phyloP scores from a whole-genome alignment of 1,284 basidiomycete genomes.

The Sporisorium iseilematis-ciliati region DNA sequence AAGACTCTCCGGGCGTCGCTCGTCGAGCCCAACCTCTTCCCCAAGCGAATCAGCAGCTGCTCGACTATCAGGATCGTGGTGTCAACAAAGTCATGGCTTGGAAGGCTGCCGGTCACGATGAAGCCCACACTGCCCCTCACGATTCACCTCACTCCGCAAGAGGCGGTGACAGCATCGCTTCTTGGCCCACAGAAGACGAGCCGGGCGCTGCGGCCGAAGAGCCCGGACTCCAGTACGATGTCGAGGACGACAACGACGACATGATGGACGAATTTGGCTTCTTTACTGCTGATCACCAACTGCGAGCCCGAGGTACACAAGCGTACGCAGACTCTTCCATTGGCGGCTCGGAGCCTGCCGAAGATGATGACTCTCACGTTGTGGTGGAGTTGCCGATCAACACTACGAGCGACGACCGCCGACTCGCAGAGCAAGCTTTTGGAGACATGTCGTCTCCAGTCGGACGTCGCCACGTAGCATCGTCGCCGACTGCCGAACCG shows the following conservation, averaged over 20 bases:
- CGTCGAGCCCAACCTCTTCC: conserved; percentile 22
- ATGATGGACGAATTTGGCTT: conserved; percentile 42
- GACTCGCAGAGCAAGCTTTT: conserved; percentile 34
- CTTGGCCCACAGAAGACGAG: conserved; percentile 20
- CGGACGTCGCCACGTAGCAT: not conserved
- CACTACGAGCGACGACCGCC: conserved; percentile 33
- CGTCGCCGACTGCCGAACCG: not conserved
- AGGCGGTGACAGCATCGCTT: conserved; percentile 6
- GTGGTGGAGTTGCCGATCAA: conserved; percentile 12
- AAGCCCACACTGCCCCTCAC: not conserved
- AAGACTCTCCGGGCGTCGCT: conserved; percentile 31
- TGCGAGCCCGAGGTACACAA: conserved; percentile 10
- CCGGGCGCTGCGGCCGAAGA: not conserved
- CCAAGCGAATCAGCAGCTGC: conserved; percentile 21
- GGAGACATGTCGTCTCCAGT: conserved; percentile 36
- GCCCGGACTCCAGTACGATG: not conserved
- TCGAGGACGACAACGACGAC: conserved; percentile 13
- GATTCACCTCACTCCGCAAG: not conserved
- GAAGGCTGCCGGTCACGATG: conserved; percentile 38
- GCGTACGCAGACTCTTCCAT: not conserved
- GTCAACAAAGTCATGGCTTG: conserved; percentile 46
- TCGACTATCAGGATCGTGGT: conserved; percentile 32
- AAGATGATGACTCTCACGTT: conserved; percentile 3
- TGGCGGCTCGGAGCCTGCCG: not conserved
- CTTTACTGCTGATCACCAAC: conserved; percentile 20